phyloP scores from a whole-genome alignment of 176 grass and related monocot species.

The Carex pumila region DNA sequence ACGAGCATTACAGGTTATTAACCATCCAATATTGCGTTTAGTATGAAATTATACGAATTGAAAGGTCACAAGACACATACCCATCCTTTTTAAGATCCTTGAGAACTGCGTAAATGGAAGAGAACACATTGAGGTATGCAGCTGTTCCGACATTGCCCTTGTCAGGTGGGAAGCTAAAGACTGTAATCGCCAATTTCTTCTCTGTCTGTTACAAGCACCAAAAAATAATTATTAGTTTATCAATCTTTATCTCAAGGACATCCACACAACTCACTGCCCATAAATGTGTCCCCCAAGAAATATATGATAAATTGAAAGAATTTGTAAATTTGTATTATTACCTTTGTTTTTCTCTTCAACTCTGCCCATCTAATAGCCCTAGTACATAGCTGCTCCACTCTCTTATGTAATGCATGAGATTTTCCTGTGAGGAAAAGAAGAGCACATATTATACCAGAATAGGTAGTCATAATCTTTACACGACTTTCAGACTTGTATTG shows the following conservation, averaged over 20 bases:
- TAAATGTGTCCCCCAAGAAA: background rate
- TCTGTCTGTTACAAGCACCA: slow-evolving; percentile 33
- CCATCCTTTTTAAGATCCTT: slow-evolving; percentile 60
- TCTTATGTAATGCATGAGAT: slow-evolving; percentile 96
- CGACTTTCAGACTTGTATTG: background rate
- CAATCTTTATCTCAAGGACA: background rate
- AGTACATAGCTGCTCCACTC: slow-evolving; percentile 95
- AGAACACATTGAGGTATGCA: slow-evolving; percentile 91
- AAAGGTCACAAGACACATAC: background rate
- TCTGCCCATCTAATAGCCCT: slow-evolving; percentile 91
- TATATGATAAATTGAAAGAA: background rate
- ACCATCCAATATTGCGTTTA: background rate
- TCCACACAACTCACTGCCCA: background rate
- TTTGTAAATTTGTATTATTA: slow-evolving; percentile 9
- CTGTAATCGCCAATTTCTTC: slow-evolving; percentile 84
- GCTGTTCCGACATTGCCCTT: slow-evolving; percentile 94
- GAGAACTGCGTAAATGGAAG: slow-evolving; percentile 82
- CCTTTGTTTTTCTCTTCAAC: slow-evolving; percentile 95
- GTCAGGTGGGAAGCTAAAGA: slow-evolving; percentile 99
- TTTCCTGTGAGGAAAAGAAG: slow-evolving; percentile 48
- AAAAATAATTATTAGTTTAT: background rate
- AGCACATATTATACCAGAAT: background rate
- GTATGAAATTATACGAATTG: background rate
- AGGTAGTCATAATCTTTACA: background rate
- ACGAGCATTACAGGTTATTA: background rate